These are phyloP conservation scores for Annona cherimola DNA, from an alignment of 164 flowering plant species.

Conservation along the genomic window DNA sequence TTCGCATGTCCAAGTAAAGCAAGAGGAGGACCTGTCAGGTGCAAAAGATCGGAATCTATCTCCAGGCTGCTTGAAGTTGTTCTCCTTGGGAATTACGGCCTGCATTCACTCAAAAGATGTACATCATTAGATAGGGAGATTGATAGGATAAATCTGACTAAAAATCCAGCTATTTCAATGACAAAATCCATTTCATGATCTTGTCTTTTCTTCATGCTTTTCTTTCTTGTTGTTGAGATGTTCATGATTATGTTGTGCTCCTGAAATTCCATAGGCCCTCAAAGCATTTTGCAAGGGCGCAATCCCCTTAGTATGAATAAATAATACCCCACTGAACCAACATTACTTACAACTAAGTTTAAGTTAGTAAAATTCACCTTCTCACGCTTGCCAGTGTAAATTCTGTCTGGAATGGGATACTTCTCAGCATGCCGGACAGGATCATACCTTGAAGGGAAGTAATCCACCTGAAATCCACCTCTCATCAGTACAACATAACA, in stretches of 20 bases:
- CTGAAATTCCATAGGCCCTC: background rate
- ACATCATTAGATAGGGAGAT: background rate
- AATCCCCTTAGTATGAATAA: no score
- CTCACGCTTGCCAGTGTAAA: slow-evolving; percentile 60
- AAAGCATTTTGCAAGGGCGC: background rate
- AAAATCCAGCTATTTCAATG: background rate
- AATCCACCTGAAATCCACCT: slow-evolving; percentile 54
- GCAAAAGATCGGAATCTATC: slow-evolving; percentile 85
- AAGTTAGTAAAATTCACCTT: slow-evolving; percentile 41
- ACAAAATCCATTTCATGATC: no score
- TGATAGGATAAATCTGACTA: background rate
- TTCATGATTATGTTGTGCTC: background rate
- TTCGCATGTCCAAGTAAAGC: background rate
- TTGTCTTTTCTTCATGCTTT: no score
- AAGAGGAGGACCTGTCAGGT: slow-evolving; percentile 57
- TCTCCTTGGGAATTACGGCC: slow-evolving; percentile 78
- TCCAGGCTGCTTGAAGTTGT: slow-evolving; percentile 96
- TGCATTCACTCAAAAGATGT: slow-evolving; percentile 22
- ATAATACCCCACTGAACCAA: no score
- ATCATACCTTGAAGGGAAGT: slow-evolving; percentile 94
- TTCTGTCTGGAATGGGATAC: slow-evolving; percentile 56
- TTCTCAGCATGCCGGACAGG: slow-evolving; percentile 82
- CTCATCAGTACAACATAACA: background rate
- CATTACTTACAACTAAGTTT: no score
- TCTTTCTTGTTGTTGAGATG: no score